These are phyloP conservation scores for Mortierella sp. DNA, from an alignment of 371 early-diverging fungal species.

Conservation along the genomic window DNA sequence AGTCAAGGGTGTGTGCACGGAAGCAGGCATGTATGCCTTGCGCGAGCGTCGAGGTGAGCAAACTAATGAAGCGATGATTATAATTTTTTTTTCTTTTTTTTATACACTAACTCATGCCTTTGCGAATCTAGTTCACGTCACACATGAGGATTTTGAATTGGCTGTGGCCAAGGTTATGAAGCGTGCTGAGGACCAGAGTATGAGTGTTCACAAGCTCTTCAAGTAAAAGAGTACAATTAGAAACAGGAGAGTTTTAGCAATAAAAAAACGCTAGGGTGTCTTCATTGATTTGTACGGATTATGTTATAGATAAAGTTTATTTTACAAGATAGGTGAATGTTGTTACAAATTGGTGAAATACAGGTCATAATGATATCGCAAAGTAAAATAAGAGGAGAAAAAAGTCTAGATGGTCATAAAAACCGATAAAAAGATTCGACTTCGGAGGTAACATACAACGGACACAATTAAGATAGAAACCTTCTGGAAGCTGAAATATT, in stretches of 20 bases:
- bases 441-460: no score
- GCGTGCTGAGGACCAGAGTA: conserved; percentile 98
- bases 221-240: conserved; percentile 72
- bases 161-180: conserved; percentile 99
- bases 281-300: no score
- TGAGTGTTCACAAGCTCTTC: conserved; percentile 97
- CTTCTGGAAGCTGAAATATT: neutral
- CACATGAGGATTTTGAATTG: conserved; percentile 99
- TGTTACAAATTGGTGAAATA: conserved; percentile 8
- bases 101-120: conserved; percentile 55
- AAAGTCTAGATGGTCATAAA: neutral
- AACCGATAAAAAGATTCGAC: no score
- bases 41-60: conserved; percentile 83
- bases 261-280: no score
- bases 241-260: neutral
- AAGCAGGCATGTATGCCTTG: conserved; percentile 99
- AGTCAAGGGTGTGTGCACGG: conserved; percentile 99
- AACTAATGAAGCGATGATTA: neutral
- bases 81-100: neutral
- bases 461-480: neutral
- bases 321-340: conserved; percentile 10
- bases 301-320: neutral
- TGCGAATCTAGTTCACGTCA: conserved; percentile 90
- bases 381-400: conserved; percentile 9
- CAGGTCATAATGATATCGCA: neutral